These are phyloP conservation scores for Aureobasidium sp. DNA, from an alignment of 2,329 filamentous ascomycete genomes.

Conservation along the genomic window DNA sequence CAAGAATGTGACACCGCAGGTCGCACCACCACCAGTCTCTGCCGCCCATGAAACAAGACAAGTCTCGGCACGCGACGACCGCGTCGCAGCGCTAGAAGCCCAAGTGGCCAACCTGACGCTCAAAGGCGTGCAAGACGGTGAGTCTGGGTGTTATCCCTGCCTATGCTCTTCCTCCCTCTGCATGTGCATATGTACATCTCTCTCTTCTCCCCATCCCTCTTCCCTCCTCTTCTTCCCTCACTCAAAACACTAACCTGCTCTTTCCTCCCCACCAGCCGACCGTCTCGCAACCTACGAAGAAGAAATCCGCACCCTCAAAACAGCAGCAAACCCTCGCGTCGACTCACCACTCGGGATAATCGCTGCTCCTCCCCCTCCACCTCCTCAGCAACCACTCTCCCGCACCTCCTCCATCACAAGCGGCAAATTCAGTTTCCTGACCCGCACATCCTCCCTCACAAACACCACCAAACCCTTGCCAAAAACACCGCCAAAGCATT, in stretches of 20 bases:
- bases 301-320: conserved; percentile 55
- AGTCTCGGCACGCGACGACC: neutral
- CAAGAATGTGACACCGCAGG: conserved; percentile 2
- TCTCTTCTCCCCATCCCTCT: neutral
- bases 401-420: conserved; percentile 3
- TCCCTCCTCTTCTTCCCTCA: neutral
- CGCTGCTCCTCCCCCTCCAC: conserved; percentile 15
- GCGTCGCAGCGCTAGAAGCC: neutral
- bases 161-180: neutral
- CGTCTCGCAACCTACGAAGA: conserved; percentile 70
- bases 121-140: conserved; percentile 8
- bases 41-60: neutral
- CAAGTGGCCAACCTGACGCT: conserved; percentile 1
- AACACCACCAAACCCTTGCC: conserved; percentile 17
- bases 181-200: conserved; percentile 13
- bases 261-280: conserved; percentile 26
- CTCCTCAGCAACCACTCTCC: conserved; percentile 25
- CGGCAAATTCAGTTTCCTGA: neutral
- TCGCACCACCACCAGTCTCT: neutral
- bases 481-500: conserved; percentile 23
- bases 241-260: neutral
- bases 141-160: conserved; percentile 13
- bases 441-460: neutral
- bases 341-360: conserved; percentile 23
- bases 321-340: neutral